Evolutionary conservation across 202 grass and related monocot genomes (phyloP), one percentile per base, ranked within the genome.

Genomic region (Carex sylvatica): DNA sequence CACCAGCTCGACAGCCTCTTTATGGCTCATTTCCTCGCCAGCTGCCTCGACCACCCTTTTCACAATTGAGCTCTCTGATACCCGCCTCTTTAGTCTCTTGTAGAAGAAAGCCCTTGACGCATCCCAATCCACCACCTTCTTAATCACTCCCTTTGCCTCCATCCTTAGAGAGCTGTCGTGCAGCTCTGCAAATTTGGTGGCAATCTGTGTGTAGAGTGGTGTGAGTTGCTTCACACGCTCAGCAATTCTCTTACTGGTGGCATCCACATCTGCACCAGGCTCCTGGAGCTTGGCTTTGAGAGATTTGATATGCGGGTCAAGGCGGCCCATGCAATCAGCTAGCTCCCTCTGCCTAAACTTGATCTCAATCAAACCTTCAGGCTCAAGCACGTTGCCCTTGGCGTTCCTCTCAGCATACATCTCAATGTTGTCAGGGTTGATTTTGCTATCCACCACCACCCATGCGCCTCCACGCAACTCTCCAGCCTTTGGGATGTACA

Each of bases 381-480:
- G 84, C 83, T 99, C 96, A 61, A 99, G 92, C 80, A 99, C 96
- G 70, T 99, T 99, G 16, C 96, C 96, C 81, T 90, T 99, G n/a
- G 96, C 91, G 35, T 88, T 93, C 83, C 88, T 84, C 83, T 99
- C 96, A 0, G 96, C 89, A 85, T 95, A 99, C 96, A 99, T 99
- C 88, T 99, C 96, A 68, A 99, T 95, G 78, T 92, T 89, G 13
- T 99, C 96, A 0, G 96, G 92, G 85, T 99, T 99, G 75, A 99
- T 99, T 85, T 99, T 99, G 86, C 96, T 99, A 87, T 99, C 96
- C 31, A 97, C 92, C 78, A 97, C 94, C 84, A 97, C 94, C 94
- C 94, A 97, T 68, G 94, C 94, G 8, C 96, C 96, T 64, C 96
- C 96, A 4, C 96, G 89, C 30, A 99, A 88, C 83, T 99, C 96